Base-by-base conservation (phyloP, 2,329 filamentous ascomycete species). In the Lachnellula subtilissima region DNA sequence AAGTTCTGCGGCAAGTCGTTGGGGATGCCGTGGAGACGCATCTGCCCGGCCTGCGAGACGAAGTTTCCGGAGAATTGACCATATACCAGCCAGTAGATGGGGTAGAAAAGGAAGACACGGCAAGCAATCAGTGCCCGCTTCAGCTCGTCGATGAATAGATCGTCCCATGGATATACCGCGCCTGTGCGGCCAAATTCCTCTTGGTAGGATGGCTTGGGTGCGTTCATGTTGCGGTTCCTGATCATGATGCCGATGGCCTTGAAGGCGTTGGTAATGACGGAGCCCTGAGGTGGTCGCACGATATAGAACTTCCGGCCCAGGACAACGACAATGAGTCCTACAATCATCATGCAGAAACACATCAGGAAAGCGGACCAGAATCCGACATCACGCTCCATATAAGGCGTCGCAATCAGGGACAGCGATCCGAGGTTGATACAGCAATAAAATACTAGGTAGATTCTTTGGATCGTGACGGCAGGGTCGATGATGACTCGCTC, bases 141-240 rank as follows among this genome's bases (percentile, higher is more conserved):
- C 14, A 86, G 78, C 62, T 88, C 84, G 64, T 83, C 82, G 50
- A 90, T 84, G 86, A 87, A 92, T 50, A 81, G 83, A 64, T 93
- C 89, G 57, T 61, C 45, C 61, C 59, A 65, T 23, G 56, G 53
- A 52, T 50, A 17, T n/a, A 2, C 36, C 36, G 17, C 9, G 22
- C 52, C 36, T 4, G 17, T 11, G 23, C 39, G 36, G 5, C 76
- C 73, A 57, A 81, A 73, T 56, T 76, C 80, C 17, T 75, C 76
- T 54, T 85, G 83, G 75, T 81, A 85, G 4, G 79, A 82, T 3
- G 85, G 85, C 73, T 89, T 89, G 1, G 62, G 43, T 5, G 82
- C 85, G 52, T 89, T 77, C 62, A 73, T 70, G 56, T 73, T 67
- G 42, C 76, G 75, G 61, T 74, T 69, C 62, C 75, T 67, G 69